A percentile compares a stretch with the other conserved stretches of the same genome.
Evolutionary conservation across 2,329 filamentous ascomycete genomes (phyloP).

Genomic region (Cercospora berteroae): DNA sequence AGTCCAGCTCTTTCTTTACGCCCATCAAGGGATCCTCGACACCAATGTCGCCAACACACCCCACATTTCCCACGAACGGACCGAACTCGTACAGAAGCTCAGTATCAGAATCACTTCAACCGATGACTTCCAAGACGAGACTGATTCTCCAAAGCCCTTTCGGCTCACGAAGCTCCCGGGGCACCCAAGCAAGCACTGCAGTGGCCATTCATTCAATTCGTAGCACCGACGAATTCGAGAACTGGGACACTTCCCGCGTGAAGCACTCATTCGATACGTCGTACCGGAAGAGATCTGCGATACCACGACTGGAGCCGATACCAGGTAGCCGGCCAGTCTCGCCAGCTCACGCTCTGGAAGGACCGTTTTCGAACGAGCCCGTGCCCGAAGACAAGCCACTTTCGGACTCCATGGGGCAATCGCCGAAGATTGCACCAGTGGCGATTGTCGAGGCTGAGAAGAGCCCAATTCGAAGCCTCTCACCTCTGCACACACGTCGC

Average conservation of each 20-base stretch:
- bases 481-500: constrained; percentile 12
- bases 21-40: constrained; percentile 5
- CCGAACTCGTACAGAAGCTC: constrained; percentile 31
- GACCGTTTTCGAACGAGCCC: constrained; percentile 39
- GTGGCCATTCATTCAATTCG: constrained; percentile 38
- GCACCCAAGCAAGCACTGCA: constrained; percentile 33
- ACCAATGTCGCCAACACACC: constrained; percentile 27
- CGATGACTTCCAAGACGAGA: constrained; percentile 57
- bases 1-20: constrained; percentile 23
- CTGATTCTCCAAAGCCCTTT: constrained; percentile 54
- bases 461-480: constrained; percentile 15
- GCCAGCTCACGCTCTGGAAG: constrained; percentile 60
- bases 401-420: constrained; percentile 21
- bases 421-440: constrained; percentile 10
- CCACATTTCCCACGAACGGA: constrained; percentile 23
- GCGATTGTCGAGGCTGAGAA: constrained; percentile 16
- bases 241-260: constrained; percentile 70
- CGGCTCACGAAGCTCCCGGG: constrained; percentile 42
- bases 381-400: constrained; percentile 30
- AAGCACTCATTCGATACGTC: constrained; percentile 61
- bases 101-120: constrained; percentile 43
- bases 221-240: constrained; percentile 63
- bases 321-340: constrained; percentile 65
- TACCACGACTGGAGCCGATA: constrained; percentile 65
- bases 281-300: constrained; percentile 46